A percentile compares a stretch with the other conserved stretches of the same genome.
Conservation (phyloP, 2,329 filamentous ascomycete genomes). For the Sclerotinia borealis region DNA sequence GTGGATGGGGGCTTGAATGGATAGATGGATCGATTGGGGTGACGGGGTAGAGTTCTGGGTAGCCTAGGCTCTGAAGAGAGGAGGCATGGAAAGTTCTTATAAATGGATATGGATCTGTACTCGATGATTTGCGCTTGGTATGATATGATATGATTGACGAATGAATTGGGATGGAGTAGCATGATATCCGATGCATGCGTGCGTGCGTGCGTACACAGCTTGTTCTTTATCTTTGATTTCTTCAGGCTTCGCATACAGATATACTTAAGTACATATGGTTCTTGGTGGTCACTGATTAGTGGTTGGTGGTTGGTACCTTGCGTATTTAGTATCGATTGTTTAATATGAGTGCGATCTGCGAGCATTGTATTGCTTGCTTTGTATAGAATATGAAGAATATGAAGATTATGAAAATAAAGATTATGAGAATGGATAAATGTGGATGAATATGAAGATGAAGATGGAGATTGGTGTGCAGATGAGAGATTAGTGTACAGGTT, state of each 20-base stretch:
- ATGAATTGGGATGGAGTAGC: neutral
- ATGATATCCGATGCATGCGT: constrained; percentile 2
- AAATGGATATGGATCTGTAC: neutral
- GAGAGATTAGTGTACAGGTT: neutral
- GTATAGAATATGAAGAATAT: neutral
- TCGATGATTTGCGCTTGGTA: neutral
- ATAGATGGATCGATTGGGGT: neutral
- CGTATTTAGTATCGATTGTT: neutral
- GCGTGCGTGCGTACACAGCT: neutral
- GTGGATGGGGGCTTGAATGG: neutral
- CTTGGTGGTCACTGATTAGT: no score
- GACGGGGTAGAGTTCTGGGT: neutral
- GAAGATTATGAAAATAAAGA: neutral
- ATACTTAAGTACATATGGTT: no score
- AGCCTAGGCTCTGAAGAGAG: neutral
- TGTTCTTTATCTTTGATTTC: neutral
- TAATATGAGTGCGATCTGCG: neutral
- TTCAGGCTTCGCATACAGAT: neutral
- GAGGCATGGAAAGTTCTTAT: neutral
- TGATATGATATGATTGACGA: constrained; percentile 1
- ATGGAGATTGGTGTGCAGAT: neutral
- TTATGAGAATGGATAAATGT: no score
- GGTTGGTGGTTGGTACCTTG: no score
- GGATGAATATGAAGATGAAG: neutral
- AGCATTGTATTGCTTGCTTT: neutral